Evolutionary conservation across 768 basidiomycete species (phyloP).

Genomic region (Boletus subcaerulescens): DNA sequence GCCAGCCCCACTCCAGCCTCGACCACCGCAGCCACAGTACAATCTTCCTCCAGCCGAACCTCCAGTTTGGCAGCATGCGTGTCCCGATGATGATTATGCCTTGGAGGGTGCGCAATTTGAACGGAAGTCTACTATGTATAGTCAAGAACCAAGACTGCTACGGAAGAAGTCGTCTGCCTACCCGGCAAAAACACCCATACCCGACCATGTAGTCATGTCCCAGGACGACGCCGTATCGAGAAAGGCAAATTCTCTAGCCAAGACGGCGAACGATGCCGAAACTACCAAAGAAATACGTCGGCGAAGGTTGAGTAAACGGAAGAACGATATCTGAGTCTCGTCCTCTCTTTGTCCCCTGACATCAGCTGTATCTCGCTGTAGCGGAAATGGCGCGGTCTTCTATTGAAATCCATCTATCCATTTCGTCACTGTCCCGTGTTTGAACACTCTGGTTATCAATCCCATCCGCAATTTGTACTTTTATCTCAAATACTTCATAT

Average conservation of each 20-base stretch:
- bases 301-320: slow-evolving; percentile 35
- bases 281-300: slow-evolving; percentile 26
- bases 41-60: slow-evolving; percentile 6
- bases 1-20: slow-evolving; percentile 62
- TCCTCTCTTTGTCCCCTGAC: slow-evolving; percentile 10
- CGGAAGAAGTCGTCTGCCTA: slow-evolving; percentile 26
- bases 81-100: slow-evolving; percentile 8
- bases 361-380: slow-evolving; percentile 7
- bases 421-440: slow-evolving; percentile 5
- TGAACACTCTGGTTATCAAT: slow-evolving; percentile 7
- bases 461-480: slow-evolving; percentile 9
- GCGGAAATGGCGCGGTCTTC: slow-evolving; percentile 25
- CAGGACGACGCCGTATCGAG: slow-evolving; percentile 9
- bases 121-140: slow-evolving; percentile 8
- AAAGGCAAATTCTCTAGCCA: slow-evolving; percentile 7
- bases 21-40: slow-evolving; percentile 15
- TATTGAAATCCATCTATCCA: slow-evolving; percentile 8
- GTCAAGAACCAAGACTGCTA: slow-evolving; percentile 16
- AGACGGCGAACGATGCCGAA: slow-evolving; percentile 15
- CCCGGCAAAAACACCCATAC: slow-evolving; percentile 26
- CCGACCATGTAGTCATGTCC: slow-evolving; percentile 17
- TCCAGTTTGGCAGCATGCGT: slow-evolving; percentile 2
- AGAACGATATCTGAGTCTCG: slow-evolving; percentile 22
- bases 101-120: neutral
- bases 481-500: slow-evolving; percentile 1